Conservation (phyloP, 108 stramenopile genomes). For the Cyclotella atomus region DNA sequence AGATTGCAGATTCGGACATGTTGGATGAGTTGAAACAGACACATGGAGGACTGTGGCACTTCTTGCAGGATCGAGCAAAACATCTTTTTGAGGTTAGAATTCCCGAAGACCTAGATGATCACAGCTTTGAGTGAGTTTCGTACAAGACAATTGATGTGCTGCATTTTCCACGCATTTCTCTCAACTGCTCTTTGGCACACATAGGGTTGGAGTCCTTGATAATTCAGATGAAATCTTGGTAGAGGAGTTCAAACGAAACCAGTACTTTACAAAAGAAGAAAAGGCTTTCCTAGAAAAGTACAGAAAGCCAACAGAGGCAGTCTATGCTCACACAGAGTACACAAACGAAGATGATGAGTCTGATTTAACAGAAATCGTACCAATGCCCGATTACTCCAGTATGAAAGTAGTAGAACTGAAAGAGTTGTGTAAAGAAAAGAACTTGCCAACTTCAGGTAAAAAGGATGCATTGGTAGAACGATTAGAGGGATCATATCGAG, state of each 20-base stretch:
- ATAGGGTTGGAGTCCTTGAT: slow-evolving; percentile 33
- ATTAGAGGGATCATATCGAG: slow-evolving; percentile 35
- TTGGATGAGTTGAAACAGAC: slow-evolving; percentile 69
- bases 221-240: slow-evolving; percentile 34
- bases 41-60: slow-evolving; percentile 66
- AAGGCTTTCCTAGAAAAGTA: slow-evolving; percentile 55
- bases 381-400: slow-evolving; percentile 47
- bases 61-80: slow-evolving; percentile 46
- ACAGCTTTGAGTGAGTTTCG: slow-evolving; percentile 40
- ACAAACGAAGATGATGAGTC: slow-evolving; percentile 21
- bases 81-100: slow-evolving; percentile 45
- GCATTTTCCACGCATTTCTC: background rate
- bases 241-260: slow-evolving; percentile 45
- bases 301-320: slow-evolving; percentile 28
- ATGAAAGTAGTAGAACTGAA: slow-evolving; percentile 68
- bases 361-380: background rate
- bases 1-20: slow-evolving; percentile 58
- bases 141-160: background rate
- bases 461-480: slow-evolving; percentile 70
- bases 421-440: slow-evolving; percentile 68
- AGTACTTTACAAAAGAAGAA: slow-evolving; percentile 54
- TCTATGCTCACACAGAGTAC: slow-evolving; percentile 27
- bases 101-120: slow-evolving; percentile 27
- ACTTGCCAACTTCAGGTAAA: slow-evolving; percentile 69
- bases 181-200: background rate